Evolutionary conservation across 805 yeast genomes (phyloP).

Genomic region (Ogataea salicorniae): DNA sequence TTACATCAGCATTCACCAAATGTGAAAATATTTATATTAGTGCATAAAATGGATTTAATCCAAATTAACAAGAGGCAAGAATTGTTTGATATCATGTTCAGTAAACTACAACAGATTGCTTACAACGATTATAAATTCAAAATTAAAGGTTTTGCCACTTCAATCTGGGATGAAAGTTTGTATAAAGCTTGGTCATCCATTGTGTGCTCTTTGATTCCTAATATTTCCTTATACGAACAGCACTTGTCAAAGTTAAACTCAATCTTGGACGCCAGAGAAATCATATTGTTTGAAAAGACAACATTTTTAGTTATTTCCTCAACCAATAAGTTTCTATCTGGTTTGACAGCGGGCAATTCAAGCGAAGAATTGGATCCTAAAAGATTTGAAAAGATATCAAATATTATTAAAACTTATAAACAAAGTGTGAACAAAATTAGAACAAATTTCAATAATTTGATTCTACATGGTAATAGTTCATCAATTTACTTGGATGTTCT

Average conservation of each 20-base stretch:
- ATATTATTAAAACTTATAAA: conserved; percentile 89
- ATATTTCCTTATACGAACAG: conserved; percentile 73
- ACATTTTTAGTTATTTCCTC: conserved; percentile 81
- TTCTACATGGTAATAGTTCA: conserved; percentile 49
- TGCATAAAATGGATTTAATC: conserved; percentile 96
- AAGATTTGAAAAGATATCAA: conserved; percentile 88
- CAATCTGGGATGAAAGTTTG: conserved; percentile 94
- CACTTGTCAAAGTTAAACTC: conserved; percentile 68
- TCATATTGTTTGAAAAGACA: conserved; percentile 86
- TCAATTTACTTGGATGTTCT: conserved; percentile 32
- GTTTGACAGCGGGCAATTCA: background rate
- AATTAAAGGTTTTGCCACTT: conserved; percentile 84
- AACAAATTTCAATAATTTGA: conserved; percentile 73
- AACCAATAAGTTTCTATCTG: conserved; percentile 30
- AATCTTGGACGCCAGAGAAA: conserved; percentile 79
- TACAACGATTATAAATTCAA: conserved; percentile 53
- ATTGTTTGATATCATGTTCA: conserved; percentile 79
- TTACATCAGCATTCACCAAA: conserved; percentile 80
- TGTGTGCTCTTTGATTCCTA: conserved; percentile 92
- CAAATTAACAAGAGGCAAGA: conserved; percentile 82
- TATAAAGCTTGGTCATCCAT: conserved; percentile 97
- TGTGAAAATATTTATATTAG: conserved; percentile 83
- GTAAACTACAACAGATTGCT: conserved; percentile 69
- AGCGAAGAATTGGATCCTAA: conserved; percentile 67
- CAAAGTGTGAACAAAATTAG: conserved; percentile 86